Evolutionary conservation across 306 rosid species (phyloP), one percentile per base, ranked within the genome.

Genomic region (Glycine soja): DNA sequence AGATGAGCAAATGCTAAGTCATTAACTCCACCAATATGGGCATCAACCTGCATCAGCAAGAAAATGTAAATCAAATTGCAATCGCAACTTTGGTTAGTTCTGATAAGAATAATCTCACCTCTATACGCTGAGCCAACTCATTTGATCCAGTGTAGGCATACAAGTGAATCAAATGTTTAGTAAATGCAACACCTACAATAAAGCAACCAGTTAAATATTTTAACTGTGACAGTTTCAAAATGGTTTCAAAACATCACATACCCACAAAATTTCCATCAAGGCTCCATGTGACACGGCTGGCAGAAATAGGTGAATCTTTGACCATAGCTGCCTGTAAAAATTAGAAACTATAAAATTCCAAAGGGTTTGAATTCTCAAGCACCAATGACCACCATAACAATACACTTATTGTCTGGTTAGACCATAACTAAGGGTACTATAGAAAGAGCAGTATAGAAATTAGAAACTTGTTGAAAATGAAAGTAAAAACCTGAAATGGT

Each of bases 1-100:
- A 92, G 96, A 89, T 92, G 85, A 72, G 97, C 97, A 88, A 94
- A 94, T 58, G 94, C 97, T 89, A 94, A 85, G 88, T 94, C 98
- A 81, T 94, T 94, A 83, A 94, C 98, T 12, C 88, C 80, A 72
- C 98, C 98, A 76, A 45, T 70, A 75, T 94, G 97, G 87, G 98
- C 98, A 63, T 91, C 93, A 84, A 91, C 82, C 98, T 94, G 84
- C 77, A 81, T 73, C 68, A 48, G 61, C 32, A 83, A 76, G 24
- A 48, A 64, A 69, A 70, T 80, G 70, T 34, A 45, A 85, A 78
- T 78, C 65, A 76, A 76, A 52, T 75, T 68, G 81, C 75, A 80
- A 56, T 51, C 38, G 81, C 56, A 82, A 83, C 75, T 68, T 78
- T 30, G 42, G 67, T 72, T 61, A 54, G 42, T 75, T 79, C 68